phyloP scores from a whole-genome alignment of 2,329 filamentous ascomycete species.

The Verticillium nonalfalfae region DNA sequence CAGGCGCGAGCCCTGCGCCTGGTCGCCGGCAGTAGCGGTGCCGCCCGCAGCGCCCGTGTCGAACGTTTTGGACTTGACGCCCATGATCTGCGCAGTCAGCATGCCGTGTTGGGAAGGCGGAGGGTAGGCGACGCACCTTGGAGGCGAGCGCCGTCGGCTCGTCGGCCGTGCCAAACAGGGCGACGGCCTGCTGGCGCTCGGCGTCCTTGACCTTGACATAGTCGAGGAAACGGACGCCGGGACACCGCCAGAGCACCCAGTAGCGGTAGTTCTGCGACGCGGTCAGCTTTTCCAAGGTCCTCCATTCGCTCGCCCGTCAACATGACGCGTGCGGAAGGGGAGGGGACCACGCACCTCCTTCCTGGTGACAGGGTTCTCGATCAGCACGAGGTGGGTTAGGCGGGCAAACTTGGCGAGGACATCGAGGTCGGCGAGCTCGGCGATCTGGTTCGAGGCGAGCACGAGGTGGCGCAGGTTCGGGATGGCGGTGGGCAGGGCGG shows the following conservation, averaged over 20 bases:
- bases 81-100: slow-evolving; percentile 59
- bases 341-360: slow-evolving; percentile 65
- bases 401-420: slow-evolving; percentile 61
- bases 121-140: slow-evolving; percentile 40
- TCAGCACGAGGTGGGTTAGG: slow-evolving; percentile 73
- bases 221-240: slow-evolving; percentile 82
- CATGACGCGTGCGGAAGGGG: neutral
- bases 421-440: slow-evolving; percentile 82
- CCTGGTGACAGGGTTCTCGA: slow-evolving; percentile 84
- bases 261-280: slow-evolving; percentile 72
- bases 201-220: slow-evolving; percentile 85
- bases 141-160: slow-evolving; percentile 76
- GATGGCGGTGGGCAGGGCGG: slow-evolving; percentile 64
- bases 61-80: slow-evolving; percentile 73
- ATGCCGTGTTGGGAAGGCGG: neutral
- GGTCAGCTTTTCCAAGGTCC: slow-evolving; percentile 1
- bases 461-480: slow-evolving; percentile 80
- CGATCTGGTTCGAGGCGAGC: slow-evolving; percentile 74
- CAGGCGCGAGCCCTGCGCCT: slow-evolving; percentile 49
- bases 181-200: slow-evolving; percentile 68
- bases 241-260: slow-evolving; percentile 85
- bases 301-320: neutral
- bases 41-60: slow-evolving; percentile 46
- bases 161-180: slow-evolving; percentile 76
- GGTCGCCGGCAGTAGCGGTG: slow-evolving; percentile 17